Evolutionary conservation across 2,329 filamentous ascomycete genomes (phyloP), one percentile per base, ranked within the genome.

Genomic region (Tolypocladium pustulatum): DNA sequence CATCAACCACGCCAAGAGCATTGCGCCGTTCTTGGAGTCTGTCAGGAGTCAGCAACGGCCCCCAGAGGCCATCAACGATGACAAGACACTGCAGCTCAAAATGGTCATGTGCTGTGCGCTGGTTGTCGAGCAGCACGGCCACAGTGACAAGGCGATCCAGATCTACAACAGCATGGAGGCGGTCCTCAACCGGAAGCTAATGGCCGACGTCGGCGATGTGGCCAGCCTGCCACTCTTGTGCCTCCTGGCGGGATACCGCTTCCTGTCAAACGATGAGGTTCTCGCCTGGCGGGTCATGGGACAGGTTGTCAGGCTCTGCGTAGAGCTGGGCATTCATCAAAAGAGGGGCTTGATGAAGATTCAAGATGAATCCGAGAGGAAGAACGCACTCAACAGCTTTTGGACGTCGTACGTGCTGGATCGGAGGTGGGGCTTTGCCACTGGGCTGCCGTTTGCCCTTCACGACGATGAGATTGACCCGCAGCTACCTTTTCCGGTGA

Each of bases 331-430:
- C 2, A 78, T 96, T n/a, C 90, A 96, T 74, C 83, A 90, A 49
- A 82, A 84, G 59, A 87, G 90, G 62, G 89, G 87, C 0, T 79
- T 96, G 59, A 76, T 85, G 57, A 83, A 82, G 59, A 90, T 93
- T 54, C 73, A 79, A 9, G 83, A 88, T 62, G 85, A 89, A 52
- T 78, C 84, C 49, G 88, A 91, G 61, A 82, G 89, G 55, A 78
- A 80, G 55, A 80, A 84, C 56, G 85, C 88, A 0, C 79, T 89
- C 34, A 83, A 87, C 55, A 83, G 90, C 17, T 96, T 95, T 71
- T 97, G 90, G 92, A 85, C 88, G 1, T 85, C 91, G 22, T 96
- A 94, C 67, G 86, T 91, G 4, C 77, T 96, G 43, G 92, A 96
- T 69, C 81, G 91, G 43, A 81, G 91, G 56, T 96, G 91, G 91